Base-by-base conservation (phyloP, 2,329 filamentous ascomycete species). In the Colletotrichum simmondsii region DNA sequence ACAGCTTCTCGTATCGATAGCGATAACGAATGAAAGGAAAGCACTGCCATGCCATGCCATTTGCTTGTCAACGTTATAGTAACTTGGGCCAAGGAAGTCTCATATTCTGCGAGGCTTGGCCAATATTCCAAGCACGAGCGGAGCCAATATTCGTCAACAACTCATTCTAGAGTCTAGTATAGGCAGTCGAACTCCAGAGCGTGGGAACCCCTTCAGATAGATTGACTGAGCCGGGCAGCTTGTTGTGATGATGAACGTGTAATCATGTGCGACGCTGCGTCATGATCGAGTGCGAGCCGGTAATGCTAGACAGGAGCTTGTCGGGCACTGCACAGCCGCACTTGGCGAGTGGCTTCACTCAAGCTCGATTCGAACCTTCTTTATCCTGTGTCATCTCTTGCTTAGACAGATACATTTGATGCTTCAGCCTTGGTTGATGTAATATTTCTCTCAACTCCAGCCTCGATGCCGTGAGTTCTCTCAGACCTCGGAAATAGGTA, bases 311-410 rank as follows among this genome's bases (percentile, higher is more conserved):
- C n/a, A 16, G 22, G 22, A 52, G n/a, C 28, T 26, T 30, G 59
- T 59, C 59, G 65, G 58, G 69, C 59, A 59, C 46, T 63, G 22
- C 65, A 69, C 58, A 58, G 69, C 69, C 69, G 52, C 69, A 59
- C 69, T 69, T 53, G 52, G 69, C 58, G 35, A 42, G n/a, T 37
- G 7, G 16, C 58, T 46, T 70, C 24, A 28, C 53, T 49, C 14
- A 24, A 57, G 52, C 46, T 42, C 32, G 6, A 35, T 42, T 60
- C 19, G 63, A 49, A 32, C 28, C 49, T 30, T 14, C 57, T 54
- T 28, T 64, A 37, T 49, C 56, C 12, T 59, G 30, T 59, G 2
- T 24, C 56, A 11, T 30, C 42, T 22, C 42, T 49, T 10, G 42
- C 4, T 22, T 37, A 8, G n/a, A n/a, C n/a, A n/a, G n/a, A n/a